These are phyloP conservation scores for Xylariaceae sp. DNA, from an alignment of 2,329 filamentous ascomycete genomes.

Conservation along the genomic window DNA sequence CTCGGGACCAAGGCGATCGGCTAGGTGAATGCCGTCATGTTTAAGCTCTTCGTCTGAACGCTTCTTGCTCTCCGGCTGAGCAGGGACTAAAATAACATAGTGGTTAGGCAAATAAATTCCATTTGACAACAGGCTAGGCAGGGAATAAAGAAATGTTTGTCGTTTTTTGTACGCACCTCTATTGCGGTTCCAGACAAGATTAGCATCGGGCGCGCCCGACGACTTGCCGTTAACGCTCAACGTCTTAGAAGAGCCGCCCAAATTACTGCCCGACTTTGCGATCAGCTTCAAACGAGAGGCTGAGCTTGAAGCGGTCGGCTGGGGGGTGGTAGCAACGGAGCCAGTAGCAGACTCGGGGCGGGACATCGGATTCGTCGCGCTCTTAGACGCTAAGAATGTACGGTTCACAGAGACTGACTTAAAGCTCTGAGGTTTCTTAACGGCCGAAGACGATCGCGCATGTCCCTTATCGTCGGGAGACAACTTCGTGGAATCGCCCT, in stretches of 20 bases:
- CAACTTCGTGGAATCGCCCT: constrained; percentile 49
- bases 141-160: not conserved
- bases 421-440: constrained; percentile 73
- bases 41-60: constrained; percentile 83
- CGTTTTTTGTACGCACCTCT: constrained; percentile 52
- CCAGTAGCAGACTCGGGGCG: constrained; percentile 47
- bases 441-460: constrained; percentile 50
- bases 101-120: constrained; percentile 1
- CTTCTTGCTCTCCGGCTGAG: constrained; percentile 69
- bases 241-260: constrained; percentile 46
- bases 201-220: constrained; percentile 61
- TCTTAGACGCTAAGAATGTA: constrained; percentile 73
- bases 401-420: constrained; percentile 83
- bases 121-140: not conserved
- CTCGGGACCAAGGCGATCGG: constrained; percentile 70
- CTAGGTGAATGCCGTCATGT: constrained; percentile 81
- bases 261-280: constrained; percentile 63
- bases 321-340: constrained; percentile 41
- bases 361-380: constrained; percentile 39
- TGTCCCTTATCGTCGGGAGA: constrained; percentile 54
- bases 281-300: constrained; percentile 65
- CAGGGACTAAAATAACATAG: constrained; percentile 43
- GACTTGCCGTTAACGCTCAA: constrained; percentile 53
- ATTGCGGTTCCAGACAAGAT: constrained; percentile 85
- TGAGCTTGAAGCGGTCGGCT: constrained; percentile 43